Conservation (phyloP, 495 filamentous ascomycete genomes). For the Trichoderma reesei region DNA sequence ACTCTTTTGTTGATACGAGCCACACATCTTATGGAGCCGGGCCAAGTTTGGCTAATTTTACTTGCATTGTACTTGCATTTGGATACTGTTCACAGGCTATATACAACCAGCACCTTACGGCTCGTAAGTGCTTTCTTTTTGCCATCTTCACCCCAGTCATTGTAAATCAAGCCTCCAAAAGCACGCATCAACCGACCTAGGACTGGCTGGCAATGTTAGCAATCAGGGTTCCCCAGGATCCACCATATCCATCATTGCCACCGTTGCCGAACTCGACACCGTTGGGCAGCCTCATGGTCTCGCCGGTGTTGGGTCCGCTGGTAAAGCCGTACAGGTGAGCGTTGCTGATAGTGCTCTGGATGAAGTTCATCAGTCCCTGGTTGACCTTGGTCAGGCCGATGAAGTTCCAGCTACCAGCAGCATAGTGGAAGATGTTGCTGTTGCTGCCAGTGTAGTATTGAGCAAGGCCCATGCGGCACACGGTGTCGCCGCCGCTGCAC, state of each 20-base stretch:
- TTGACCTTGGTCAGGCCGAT: not conserved
- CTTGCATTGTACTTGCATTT: no score
- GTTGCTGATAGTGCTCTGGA: not conserved
- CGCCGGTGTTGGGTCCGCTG: not conserved
- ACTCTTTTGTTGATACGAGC: no score
- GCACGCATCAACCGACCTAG: not conserved
- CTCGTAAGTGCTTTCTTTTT: no score
- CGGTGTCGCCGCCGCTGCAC: constrained; percentile 22
- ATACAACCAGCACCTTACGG: no score
- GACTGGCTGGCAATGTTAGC: constrained; percentile 20
- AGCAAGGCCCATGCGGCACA: constrained; percentile 35
- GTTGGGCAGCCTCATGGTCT: constrained; percentile 9
- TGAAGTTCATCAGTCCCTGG: not conserved
- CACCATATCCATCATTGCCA: constrained; percentile 7
- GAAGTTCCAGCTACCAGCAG: constrained; percentile 5
- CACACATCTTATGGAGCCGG: no score
- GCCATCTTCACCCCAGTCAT: no score
- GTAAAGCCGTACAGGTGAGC: constrained; percentile 11
- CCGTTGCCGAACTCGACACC: constrained; percentile 9
- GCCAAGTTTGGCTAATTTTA: no score
- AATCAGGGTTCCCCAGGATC: constrained; percentile 10
- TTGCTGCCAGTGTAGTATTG: not conserved
- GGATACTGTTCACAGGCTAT: no score
- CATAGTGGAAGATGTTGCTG: constrained; percentile 8
- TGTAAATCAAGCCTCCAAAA: no score